Conservation (phyloP, 257 asterid genomes). For the Salvia rosmarinus region DNA sequence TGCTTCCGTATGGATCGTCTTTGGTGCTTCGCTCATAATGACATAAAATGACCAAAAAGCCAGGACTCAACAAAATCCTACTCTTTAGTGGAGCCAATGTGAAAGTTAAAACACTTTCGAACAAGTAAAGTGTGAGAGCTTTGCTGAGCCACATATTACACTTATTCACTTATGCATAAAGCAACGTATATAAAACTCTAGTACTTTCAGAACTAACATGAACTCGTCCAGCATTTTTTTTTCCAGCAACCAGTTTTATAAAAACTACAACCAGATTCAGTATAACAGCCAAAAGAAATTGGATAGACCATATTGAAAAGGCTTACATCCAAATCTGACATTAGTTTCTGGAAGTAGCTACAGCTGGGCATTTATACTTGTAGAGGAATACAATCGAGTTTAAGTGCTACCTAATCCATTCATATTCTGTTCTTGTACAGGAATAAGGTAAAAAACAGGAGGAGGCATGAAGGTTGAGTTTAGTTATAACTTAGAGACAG, state of each 20-base stretch:
- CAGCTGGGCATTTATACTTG: neutral
- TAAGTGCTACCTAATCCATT: neutral
- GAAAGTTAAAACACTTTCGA: slow-evolving; percentile 5
- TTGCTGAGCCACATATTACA: neutral
- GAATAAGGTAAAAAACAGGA: neutral
- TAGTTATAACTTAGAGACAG: neutral
- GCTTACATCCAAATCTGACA: neutral
- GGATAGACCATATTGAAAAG: neutral
- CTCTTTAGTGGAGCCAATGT: neutral
- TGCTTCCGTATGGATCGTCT: neutral
- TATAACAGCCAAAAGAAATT: neutral
- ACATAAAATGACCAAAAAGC: neutral
- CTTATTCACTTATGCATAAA: neutral
- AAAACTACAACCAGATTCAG: neutral
- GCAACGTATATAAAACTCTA: neutral
- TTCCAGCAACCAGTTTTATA: neutral
- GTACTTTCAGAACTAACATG: neutral
- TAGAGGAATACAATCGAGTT: neutral
- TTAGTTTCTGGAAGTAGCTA: slow-evolving; percentile 2
- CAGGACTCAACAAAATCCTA: neutral
- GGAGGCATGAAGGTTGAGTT: neutral
- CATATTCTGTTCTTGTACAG: neutral
- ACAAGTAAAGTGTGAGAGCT: neutral
- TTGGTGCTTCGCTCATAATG: neutral
- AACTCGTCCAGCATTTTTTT: neutral